Evolutionary conservation across 805 yeast genomes (phyloP).

Genomic region (Ogataea chonburiensis): DNA sequence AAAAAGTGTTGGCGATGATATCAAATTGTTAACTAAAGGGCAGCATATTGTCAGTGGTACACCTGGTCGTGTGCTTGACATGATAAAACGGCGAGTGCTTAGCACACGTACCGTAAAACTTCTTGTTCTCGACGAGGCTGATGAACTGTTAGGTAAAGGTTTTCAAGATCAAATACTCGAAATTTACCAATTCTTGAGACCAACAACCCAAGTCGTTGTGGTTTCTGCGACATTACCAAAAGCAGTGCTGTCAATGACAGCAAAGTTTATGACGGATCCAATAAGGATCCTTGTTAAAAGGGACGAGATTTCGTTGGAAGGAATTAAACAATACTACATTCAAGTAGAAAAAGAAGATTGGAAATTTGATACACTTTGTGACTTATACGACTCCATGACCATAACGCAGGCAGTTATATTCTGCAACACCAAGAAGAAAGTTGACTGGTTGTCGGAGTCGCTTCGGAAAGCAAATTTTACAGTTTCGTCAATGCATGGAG

Average conservation of each 20-base stretch:
- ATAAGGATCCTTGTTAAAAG: conserved; percentile 91
- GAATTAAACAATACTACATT: conserved; percentile 88
- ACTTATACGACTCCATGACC: conserved; percentile 90
- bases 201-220: conserved; percentile 88
- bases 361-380: conserved; percentile 94
- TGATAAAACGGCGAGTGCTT: conserved; percentile 88
- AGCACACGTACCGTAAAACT: conserved; percentile 82
- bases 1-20: conserved; percentile 84
- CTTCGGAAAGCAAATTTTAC: conserved; percentile 81
- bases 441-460: conserved; percentile 79
- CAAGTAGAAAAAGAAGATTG: conserved; percentile 90
- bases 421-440: conserved; percentile 94
- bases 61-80: conserved; percentile 96
- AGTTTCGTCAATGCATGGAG: conserved; percentile 94
- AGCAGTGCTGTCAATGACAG: conserved; percentile 87
- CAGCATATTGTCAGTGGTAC: conserved; percentile 96
- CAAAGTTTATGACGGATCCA: conserved; percentile 92
- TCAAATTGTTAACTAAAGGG: conserved; percentile 77
- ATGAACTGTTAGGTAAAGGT: conserved; percentile 91
- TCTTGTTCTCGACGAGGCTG: conserved; percentile 97
- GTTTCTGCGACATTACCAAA: conserved; percentile 93
- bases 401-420: conserved; percentile 97
- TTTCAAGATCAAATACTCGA: conserved; percentile 95
- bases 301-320: conserved; percentile 94
- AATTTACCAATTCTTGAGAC: conserved; percentile 84